Conservation (phyloP, 1,284 basidiomycete genomes). For the Agroathelia rolfsii region DNA sequence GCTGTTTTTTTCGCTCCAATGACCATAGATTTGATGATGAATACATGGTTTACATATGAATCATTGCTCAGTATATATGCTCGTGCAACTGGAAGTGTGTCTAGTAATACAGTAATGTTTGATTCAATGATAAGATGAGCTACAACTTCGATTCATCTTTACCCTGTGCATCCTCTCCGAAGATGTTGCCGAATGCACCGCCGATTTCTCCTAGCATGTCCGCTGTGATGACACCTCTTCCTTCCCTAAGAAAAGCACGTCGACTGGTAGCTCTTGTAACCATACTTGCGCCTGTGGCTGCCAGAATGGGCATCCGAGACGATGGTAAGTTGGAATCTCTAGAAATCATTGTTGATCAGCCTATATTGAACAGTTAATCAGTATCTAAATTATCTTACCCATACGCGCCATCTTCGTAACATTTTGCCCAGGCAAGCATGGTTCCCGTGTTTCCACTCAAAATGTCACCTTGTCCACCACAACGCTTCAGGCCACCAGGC, state of each 20-base stretch:
- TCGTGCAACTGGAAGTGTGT: too few species aligned
- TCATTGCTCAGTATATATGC: too few species aligned
- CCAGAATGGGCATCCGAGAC: conserved; percentile 69
- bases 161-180: conserved; percentile 44
- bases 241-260: conserved; percentile 65
- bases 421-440: conserved; percentile 90
- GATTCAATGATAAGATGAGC: too few species aligned
- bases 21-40: too few species aligned
- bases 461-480: conserved; percentile 94
- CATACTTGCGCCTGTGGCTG: conserved; percentile 82
- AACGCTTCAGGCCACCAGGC: conserved; percentile 81
- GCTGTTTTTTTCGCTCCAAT: too few species aligned
- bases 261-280: conserved; percentile 80
- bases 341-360: conserved; percentile 4
- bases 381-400: conserved; percentile 32
- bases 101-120: too few species aligned
- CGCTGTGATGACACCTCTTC: conserved; percentile 80
- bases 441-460: conserved; percentile 82
- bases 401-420: conserved; percentile 77
- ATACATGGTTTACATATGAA: too few species aligned
- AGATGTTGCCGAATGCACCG: conserved; percentile 63
- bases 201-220: conserved; percentile 80
- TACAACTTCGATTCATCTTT: conserved; percentile 27
- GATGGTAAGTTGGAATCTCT: conserved; percentile 43
- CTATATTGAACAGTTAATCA: conserved; percentile 2